Base-by-base conservation (phyloP, 2,329 filamentous ascomycete genomes). In the Arthrobotrys megalospora region DNA sequence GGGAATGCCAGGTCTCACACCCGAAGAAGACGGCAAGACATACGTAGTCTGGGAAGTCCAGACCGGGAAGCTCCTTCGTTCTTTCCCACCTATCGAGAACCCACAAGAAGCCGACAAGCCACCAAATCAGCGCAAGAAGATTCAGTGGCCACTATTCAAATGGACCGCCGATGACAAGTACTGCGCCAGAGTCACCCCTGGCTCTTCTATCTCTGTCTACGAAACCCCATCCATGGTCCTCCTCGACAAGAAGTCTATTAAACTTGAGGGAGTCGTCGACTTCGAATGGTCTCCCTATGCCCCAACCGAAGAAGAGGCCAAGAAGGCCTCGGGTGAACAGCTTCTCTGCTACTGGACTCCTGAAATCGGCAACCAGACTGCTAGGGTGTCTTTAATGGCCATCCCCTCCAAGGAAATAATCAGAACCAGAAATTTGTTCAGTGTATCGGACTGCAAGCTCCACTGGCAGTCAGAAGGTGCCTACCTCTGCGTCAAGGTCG, bases 261-360 rank as follows among this genome's bases (percentile, higher is more conserved):
- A 98, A 88, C 93, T 98, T 80, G 96, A 99, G 81, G 95, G 95
- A 69, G 92, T 98, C 55, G 91, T 95, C 87, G 96, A 99, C 85
- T 99, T 99, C 83, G 96, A 99, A 85, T 99, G 96, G 96, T 93
- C 94, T 0, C 96, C 96, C 14, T 90, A 93, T 16, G 92, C 90
- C 11, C 90, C 92, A 10, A 90, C 90, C 83, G 91, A 95, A 79
- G 94, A 97, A 1, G 91, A 93, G 67, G 86, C 96, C 85, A 97
- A 96, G 88, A 80, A 78, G 55, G 53, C 72, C 10, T 90, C 87
- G 5, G 96, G 97, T 85, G 96, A 99, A 87, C 96, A 98, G 85
- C 89, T 99, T 4, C 91, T 99, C 86, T 97, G 93, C 87, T 99
- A 94, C 90, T 99, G 96, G 96, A 98, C 96, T 21, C 96, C 96